phyloP scores from a whole-genome alignment of 768 basidiomycete genomes.

The Wakefieldia striispora region DNA sequence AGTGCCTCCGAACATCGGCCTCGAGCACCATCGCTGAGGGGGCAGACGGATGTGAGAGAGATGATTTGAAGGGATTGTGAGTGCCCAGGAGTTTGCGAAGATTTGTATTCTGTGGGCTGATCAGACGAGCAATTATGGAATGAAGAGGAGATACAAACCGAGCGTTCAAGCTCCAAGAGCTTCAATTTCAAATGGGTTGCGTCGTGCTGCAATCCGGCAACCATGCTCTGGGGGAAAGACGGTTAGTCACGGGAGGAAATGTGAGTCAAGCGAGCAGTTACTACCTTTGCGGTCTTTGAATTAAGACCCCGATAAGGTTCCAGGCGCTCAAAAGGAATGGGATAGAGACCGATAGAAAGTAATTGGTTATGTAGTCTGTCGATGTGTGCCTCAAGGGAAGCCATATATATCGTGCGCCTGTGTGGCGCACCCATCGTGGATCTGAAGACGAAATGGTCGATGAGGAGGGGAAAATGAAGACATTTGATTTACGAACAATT shows the following conservation, averaged over 20 bases:
- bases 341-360: conserved; percentile 50
- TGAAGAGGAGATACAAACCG: conserved; percentile 38
- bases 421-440: conserved; percentile 66
- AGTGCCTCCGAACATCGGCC: conserved; percentile 34
- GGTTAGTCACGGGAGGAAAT: neutral
- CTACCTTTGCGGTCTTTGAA: conserved; percentile 75
- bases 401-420: conserved; percentile 66
- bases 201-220: conserved; percentile 68
- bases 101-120: conserved; percentile 26
- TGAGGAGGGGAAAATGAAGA: neutral
- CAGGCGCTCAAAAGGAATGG: conserved; percentile 54
- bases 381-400: conserved; percentile 71
- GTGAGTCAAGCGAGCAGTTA: conserved; percentile 19
- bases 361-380: conserved; percentile 64
- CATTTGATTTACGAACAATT: conserved; percentile 47
- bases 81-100: conserved; percentile 31
- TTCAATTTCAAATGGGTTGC: conserved; percentile 56
- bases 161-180: conserved; percentile 65
- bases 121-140: neutral
- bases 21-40: conserved; percentile 30
- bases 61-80: conserved; percentile 15
- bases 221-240: conserved; percentile 55
- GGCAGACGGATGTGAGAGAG: conserved; percentile 22
- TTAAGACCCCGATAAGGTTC: conserved; percentile 70
- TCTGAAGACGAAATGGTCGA: conserved; percentile 28